Conservation (phyloP, 108 stramenopile species). For the Cafeteria roenbergensis region DNA sequence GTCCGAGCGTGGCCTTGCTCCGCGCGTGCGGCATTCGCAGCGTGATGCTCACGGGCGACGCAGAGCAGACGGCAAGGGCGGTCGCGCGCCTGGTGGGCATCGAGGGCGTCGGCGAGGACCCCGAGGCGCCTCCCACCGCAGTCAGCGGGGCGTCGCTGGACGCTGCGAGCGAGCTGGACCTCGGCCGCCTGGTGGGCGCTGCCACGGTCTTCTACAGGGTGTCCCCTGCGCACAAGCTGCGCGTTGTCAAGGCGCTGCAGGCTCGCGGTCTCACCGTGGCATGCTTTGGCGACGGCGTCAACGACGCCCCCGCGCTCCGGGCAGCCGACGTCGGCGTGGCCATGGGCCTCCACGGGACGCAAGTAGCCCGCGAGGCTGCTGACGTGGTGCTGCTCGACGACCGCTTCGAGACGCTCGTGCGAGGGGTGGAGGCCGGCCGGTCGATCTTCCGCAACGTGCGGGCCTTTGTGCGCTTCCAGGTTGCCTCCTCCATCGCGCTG, state of each 20-base stretch:
- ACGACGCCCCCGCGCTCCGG: constrained; percentile 84
- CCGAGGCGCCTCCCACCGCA: constrained; percentile 8
- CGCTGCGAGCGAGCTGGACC: constrained; percentile 54
- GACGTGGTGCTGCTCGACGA: constrained; percentile 80
- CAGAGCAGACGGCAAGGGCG: constrained; percentile 77
- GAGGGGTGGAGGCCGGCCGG: constrained; percentile 84
- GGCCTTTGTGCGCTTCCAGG: constrained; percentile 84
- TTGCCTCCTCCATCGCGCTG: constrained; percentile 83
- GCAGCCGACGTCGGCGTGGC: constrained; percentile 90
- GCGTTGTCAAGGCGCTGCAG: constrained; percentile 79
- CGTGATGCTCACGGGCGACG: constrained; percentile 92
- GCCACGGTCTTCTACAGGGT: constrained; percentile 64
- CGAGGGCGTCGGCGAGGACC: background rate
- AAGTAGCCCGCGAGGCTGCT: constrained; percentile 92
- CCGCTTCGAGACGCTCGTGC: constrained; percentile 72
- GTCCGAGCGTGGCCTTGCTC: constrained; percentile 56
- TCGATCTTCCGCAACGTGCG: constrained; percentile 97
- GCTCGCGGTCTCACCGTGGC: constrained; percentile 75
- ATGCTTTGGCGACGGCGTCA: constrained; percentile 95
- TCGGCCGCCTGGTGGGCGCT: constrained; percentile 60
- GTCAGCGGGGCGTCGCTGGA: constrained; percentile 32
- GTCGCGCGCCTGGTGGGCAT: constrained; percentile 40
- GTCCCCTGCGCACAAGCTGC: constrained; percentile 80
- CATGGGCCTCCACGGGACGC: constrained; percentile 83
- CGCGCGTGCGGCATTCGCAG: constrained; percentile 68